Conservation (phyloP, 1,284 basidiomycete species). For the Paramarasmius palmivorus region DNA sequence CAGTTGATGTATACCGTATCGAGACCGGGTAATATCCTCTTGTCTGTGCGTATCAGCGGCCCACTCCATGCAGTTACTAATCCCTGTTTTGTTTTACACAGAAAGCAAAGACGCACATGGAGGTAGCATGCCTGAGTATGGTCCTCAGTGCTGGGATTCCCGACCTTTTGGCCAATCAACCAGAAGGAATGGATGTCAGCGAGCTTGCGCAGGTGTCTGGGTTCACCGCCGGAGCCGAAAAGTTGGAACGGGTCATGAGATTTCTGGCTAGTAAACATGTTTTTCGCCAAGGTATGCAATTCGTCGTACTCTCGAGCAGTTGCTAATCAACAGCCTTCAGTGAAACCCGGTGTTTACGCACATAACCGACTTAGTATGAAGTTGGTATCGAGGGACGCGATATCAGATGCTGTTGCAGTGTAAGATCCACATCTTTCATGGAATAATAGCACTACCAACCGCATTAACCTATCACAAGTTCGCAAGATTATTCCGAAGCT, state of each 20-base stretch:
- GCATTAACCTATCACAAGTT: too few relatives aligned
- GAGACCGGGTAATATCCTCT: conserved; percentile 19
- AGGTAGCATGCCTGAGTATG: conserved; percentile 19
- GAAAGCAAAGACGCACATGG: conserved; percentile 13
- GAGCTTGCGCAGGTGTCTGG: conserved; percentile 25
- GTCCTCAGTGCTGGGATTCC: conserved; percentile 27
- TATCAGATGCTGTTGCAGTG: too few relatives aligned
- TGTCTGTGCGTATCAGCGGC: conserved; percentile 19
- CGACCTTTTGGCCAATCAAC: conserved; percentile 29
- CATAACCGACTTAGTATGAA: conserved; percentile 33
- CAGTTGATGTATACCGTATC: conserved; percentile 24
- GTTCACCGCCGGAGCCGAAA: conserved; percentile 22
- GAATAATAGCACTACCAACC: too few relatives aligned
- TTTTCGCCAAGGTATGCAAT: conserved; percentile 30
- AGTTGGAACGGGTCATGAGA: conserved; percentile 31
- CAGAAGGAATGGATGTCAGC: conserved; percentile 30
- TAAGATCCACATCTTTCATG: too few relatives aligned
- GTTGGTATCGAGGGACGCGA: conserved; percentile 22
- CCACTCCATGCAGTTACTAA: too few relatives aligned
- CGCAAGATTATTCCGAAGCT: too few relatives aligned
- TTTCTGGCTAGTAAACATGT: conserved; percentile 32
- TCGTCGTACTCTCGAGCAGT: too few relatives aligned
- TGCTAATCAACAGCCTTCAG: too few relatives aligned
- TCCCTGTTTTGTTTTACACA: too few relatives aligned
- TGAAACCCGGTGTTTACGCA: conserved; percentile 26